These are phyloP conservation scores for Gillenia trifoliata DNA, from an alignment of 306 rosid genomes.

Conservation along the genomic window DNA sequence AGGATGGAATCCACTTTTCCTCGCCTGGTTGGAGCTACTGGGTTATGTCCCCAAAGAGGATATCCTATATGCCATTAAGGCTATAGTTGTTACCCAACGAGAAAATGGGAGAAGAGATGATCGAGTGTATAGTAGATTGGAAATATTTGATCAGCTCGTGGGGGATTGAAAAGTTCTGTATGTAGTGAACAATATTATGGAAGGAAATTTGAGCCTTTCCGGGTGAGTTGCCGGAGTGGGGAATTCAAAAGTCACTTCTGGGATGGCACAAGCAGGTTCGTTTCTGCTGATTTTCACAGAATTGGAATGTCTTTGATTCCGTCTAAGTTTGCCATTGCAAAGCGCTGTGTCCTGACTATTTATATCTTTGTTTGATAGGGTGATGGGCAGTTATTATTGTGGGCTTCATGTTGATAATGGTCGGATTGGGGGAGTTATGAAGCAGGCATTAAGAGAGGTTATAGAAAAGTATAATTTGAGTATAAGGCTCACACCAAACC, in stretches of 20 bases:
- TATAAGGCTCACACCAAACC: conserved; percentile 86
- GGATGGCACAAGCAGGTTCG: conserved; percentile 99
- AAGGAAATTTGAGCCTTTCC: conserved; percentile 81
- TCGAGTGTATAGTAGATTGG: conserved; percentile 89
- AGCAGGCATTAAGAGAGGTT: conserved; percentile 77
- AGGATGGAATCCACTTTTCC: conserved; percentile 83
- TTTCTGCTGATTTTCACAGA: conserved; percentile 20
- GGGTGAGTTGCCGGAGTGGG: conserved; percentile 79
- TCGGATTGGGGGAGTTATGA: conserved; percentile 84
- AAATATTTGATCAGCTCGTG: conserved; percentile 89
- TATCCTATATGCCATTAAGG: conserved; percentile 87
- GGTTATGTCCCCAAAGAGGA: conserved; percentile 95
- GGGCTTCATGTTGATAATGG: conserved; percentile 95
- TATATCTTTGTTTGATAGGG: conserved; percentile 48
- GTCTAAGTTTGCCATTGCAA: neutral
- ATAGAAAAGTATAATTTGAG: conserved; percentile 80
- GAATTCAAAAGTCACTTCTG: conserved; percentile 86
- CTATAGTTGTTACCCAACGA: conserved; percentile 92
- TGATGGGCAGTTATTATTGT: conserved; percentile 72
- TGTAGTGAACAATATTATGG: conserved; percentile 79
- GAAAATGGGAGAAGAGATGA: conserved; percentile 98
- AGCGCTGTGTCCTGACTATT: conserved; percentile 2
- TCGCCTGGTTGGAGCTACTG: conserved; percentile 77
- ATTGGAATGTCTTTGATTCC: conserved; percentile 9
- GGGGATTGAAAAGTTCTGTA: conserved; percentile 93